Base-by-base conservation (phyloP, 1,139 yeast species). In the Pneumocystis wakefieldiae region DNA sequence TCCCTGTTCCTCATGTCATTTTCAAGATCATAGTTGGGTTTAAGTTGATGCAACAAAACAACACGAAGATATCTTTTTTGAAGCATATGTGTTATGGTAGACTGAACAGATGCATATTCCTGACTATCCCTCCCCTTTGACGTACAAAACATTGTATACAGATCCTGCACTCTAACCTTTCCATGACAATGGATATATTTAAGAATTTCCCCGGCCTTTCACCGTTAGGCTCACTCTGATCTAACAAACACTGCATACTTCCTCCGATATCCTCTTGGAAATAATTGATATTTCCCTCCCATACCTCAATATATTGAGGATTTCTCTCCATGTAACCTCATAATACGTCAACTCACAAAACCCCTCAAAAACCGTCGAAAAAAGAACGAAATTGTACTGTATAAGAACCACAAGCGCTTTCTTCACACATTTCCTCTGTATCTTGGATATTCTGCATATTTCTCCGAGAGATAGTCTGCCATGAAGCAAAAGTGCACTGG, bases 101-200 rank as follows among this genome's bases (percentile, higher is more conserved):
- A 38, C 28, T 29, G 55, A 19, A 64, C 32, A 17, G 15, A 53
- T 28, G 6, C 19, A 55, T 57, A 61, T 41, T 53, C 38, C 14
- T 63, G 41, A 19, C 57, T 57, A 29, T 36, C 39, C 7, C 15
- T 57, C 12, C 14, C 53, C 14, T 57, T 48, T 14, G 12, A 57
- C 28, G 60, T 57, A 2, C 48, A 57, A 17, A 57, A 38, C 1
- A 59, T 62, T 6, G n/a, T 35, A 14, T 32, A 41, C 19, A 63
- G 28, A 19, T 62, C 42, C 10, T 55, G 42, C 14, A 57, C 38
- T 36, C 57, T 57, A 5, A 60, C 62, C 17, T 85, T 86, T 1
- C 81, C 97, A 76, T 78, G 78, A 62, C 78, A 80, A 69, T 78
- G 77, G 61, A 90, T 77, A 69, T 86, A 88, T 70, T 87, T 90